Evolutionary conservation across 148 eudicot genomes (phyloP), one percentile per base, ranked within the genome.

Genomic region (Arctostaphylos glauca): DNA sequence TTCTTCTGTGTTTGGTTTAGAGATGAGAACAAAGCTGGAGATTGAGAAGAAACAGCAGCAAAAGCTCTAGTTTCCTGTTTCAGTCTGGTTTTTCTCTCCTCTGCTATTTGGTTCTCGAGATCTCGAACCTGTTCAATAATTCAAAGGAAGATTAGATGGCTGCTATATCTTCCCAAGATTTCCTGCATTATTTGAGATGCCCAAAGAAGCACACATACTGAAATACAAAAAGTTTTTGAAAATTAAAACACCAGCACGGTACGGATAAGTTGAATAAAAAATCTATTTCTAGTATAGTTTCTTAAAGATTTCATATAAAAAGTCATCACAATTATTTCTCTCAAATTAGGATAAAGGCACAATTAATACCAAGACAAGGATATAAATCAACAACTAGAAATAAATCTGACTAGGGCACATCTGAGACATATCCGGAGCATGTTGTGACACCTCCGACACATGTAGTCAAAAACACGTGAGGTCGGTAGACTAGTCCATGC

Each of bases 91-190:
- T 90, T 94, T 81, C 98, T 89, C 84, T 93, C 97, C 81, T 93
- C 94, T 18, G 88, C 93, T 64, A 96, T 84, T 83, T 93, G 95
- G 85, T 87, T 92, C 87, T 96, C 99, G 64, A 96, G 98, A 77
- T 94, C 93, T 23, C 93, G 85, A 52, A 92, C 95, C 97, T 94
- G 91, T 82, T 68, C 66, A 86, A 48, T 6, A 80, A 71, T 7
- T 83, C 78, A 41, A 72, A 60, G 21, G 5, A 48, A 5, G 8
- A 81, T 44, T 77, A 58, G 49, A 56, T 38, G 49, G 19, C 46
- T 23, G 8, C 46, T 54, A 13, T 52, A 50, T 49, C 44, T 52
- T 52, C 44, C 76, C 71, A 44, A 52, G 5, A 52, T 76, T n/a
- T n/a, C n/a, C 5, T 5, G 59, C 46, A 50, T 15, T 25, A 52